phyloP scores from a whole-genome alignment of 2,329 filamentous ascomycete species.

The Colletotrichum godetiae region DNA sequence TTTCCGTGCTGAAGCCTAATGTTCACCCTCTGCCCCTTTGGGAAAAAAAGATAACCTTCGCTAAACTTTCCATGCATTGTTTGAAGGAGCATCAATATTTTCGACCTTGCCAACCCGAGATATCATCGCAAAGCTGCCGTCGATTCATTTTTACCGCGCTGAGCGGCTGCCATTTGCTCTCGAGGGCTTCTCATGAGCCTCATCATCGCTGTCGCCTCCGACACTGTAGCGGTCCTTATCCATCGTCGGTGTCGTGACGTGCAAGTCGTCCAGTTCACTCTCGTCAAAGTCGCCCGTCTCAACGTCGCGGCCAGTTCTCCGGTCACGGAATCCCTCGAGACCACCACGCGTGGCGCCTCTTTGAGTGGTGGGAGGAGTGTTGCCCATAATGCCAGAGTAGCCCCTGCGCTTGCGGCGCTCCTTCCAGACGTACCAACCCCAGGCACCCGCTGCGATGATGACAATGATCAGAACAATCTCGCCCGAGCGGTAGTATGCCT shows the following conservation, averaged over 20 bases:
- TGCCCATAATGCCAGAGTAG: conserved; percentile 63
- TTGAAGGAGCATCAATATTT: conserved; percentile 15
- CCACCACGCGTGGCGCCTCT: conserved; percentile 42
- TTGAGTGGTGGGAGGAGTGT: conserved; percentile 46
- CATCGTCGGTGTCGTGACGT: conserved; percentile 59
- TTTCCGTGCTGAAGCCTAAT: conserved; percentile 11
- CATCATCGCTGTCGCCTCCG: conserved; percentile 68
- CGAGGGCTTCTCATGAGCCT: conserved; percentile 45
- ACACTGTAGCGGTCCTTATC: conserved; percentile 65
- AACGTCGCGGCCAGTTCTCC: conserved; percentile 61
- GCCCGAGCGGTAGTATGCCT: conserved; percentile 88
- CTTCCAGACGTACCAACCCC: conserved; percentile 79
- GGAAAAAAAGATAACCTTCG: background rate
- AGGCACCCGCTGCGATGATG: conserved; percentile 75
- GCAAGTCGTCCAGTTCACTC: conserved; percentile 72
- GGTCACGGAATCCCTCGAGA: conserved; percentile 60
- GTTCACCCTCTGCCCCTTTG: background rate
- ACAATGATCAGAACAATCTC: conserved; percentile 88
- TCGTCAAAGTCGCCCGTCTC: conserved; percentile 76
- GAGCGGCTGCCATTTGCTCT: conserved; percentile 34
- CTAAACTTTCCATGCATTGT: conserved; percentile 25
- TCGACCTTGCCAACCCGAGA: background rate
- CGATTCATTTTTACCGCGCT: conserved; percentile 4
- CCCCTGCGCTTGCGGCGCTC: conserved; percentile 66
- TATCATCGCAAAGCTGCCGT: background rate